Base-by-base conservation (phyloP, 257 asterid species). In the Gardenia jasminoides region DNA sequence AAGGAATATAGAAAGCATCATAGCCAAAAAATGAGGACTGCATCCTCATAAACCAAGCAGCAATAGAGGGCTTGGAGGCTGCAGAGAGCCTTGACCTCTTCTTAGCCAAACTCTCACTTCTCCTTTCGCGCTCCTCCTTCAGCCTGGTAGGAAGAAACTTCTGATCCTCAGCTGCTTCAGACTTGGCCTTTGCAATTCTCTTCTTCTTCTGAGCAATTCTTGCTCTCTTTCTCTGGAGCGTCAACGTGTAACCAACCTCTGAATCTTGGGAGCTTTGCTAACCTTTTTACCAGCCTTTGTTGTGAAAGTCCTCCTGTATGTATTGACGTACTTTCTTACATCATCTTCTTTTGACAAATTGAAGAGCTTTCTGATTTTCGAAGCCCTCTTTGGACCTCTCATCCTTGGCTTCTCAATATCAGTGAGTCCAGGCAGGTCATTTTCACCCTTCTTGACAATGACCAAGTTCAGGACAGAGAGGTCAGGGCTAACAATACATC, bases 321-420 rank as follows among this genome's bases (percentile, higher is more conserved):
- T 92, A 89, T 92, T 92, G 65, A 92, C 95, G 7, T 92, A 92
- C 83, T 92, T 92, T 82, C 95, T 79, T 3, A 92, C 97, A 82
- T 92, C 97, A 79, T 91, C 97, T 7, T 91, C 94, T 88, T 91
- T 91, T 28, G 90, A 85, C 28, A 91, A 90, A 85, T 90, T 92
- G 78, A 92, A 90, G 52, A 92, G 93, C 89, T 92, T 92, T 76
- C 97, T 86, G 78, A 92, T 92, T 85, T 92, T 92, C 3, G 94
- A 90, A 58, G 97, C 97, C 86, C 97, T 90, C 88, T 91, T 91
- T 5, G 97, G 97, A 58, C 97, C 97, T 72, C 97, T 90, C 97
- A 91, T 91, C 82, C 97, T 86, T 1, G 97, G 97, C 80, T 92
- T 92, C 89, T 92, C 97, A 8, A 78, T 76, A 74, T 92, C 97